Base-by-base conservation (phyloP, 352 stramenopile species). In the Phytophthora ohioensis region DNA sequence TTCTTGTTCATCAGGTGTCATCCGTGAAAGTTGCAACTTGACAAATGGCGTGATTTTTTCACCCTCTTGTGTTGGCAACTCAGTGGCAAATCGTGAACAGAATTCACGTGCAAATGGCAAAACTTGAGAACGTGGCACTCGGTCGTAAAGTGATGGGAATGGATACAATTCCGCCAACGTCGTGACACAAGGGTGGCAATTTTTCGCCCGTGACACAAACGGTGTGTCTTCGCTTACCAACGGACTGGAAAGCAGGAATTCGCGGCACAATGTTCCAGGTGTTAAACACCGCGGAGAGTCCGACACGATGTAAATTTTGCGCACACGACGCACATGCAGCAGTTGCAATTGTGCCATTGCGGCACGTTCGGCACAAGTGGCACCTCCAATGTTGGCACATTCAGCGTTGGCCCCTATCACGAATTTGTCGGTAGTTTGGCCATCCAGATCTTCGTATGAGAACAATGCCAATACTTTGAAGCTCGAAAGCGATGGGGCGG, bases 351-450 rank as follows among this genome's bases (percentile, higher is more conserved):
- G 88, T 17, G 84, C 82, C 56, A 97, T 82, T 3, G 88, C 90
- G 8, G 90, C 80, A 38, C 91, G 81, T 78, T 98, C 92, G 45
- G 92, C 91, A 57, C 92, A 98, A 36, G 97, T 91, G 35, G 89
- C 88, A 47, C 80, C 87, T 53, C 81, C 80, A 47, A 98, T 88
- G 52, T 90, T 95, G 72, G 88, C 82, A 36, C 88, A 91, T 79
- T 98, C 92, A 68, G 88, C 87, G 69, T 98, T 98, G 35, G 84
- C 85, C 47, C 92, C 92, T 15, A 90, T 67, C 32, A 91, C 80
- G 69, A 82, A 79, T 56, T 86, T 73, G 63, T 68, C 68, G 31
- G n/a, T 21, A 43, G 65, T 76, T 38, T 77, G 58, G 62, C 81
- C 81, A 3, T 82, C 69, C 43, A 83, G 55, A 63, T 83, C 81